A percentile compares a stretch with the other conserved stretches of the same genome.
phyloP scores from a whole-genome alignment of 2,329 filamentous ascomycete genomes.

The Fusarium sp. region DNA sequence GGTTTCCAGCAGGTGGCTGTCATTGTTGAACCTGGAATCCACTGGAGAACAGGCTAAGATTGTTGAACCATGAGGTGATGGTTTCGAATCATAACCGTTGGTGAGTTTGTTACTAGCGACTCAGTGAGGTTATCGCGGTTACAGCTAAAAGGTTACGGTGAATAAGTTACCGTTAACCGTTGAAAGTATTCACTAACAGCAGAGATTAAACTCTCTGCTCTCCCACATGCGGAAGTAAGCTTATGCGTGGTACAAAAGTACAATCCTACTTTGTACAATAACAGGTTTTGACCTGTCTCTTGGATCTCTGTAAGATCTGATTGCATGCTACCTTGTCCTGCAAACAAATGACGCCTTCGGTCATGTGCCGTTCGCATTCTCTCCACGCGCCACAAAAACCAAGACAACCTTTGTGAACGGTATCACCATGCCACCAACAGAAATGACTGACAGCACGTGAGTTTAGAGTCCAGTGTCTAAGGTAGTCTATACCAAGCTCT shows the following conservation, averaged over 20 bases:
- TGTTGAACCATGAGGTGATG: neutral
- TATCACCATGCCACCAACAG: slow-evolving; percentile 28
- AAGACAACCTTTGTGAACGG: slow-evolving; percentile 12
- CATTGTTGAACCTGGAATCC: slow-evolving; percentile 19
- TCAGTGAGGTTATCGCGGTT: slow-evolving; percentile 24
- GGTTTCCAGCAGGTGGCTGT: too few species aligned
- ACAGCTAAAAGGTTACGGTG: neutral
- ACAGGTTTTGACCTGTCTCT: slow-evolving; percentile 12
- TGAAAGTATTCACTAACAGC: neutral
- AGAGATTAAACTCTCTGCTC: neutral
- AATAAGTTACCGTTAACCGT: neutral
- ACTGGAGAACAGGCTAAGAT: slow-evolving; percentile 4
- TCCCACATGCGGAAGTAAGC: neutral
- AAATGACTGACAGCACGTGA: slow-evolving; percentile 18
- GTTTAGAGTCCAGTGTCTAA: neutral
- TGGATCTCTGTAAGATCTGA: slow-evolving; percentile 21
- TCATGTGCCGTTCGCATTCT: slow-evolving; percentile 40
- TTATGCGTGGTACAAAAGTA: slow-evolving; percentile 7
- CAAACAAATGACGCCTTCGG: slow-evolving; percentile 33
- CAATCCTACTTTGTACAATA: neutral
- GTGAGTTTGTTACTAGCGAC: neutral
- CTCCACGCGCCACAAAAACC: slow-evolving; percentile 30
- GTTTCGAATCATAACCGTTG: neutral
- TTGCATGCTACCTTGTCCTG: slow-evolving; percentile 27
- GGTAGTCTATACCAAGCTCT: neutral